Percentiles rank a stretch among this genome's conserved stretches.
These are phyloP conservation scores for Ettlia oleoabundans DNA, from an alignment of 139 green algal species.

Conservation along the genomic window DNA sequence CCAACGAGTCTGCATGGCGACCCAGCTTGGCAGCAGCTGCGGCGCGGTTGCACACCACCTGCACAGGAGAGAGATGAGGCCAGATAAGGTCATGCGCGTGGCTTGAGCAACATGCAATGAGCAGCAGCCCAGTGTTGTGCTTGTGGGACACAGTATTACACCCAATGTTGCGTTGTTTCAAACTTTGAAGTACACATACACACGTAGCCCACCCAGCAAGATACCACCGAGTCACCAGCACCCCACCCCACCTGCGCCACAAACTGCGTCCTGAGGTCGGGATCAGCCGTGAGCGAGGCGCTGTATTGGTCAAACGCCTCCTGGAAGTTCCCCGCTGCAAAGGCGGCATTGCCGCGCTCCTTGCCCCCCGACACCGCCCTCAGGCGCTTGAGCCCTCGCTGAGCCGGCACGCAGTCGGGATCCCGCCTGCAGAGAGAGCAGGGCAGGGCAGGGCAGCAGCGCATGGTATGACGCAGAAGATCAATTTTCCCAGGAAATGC, in stretches of 20 bases:
- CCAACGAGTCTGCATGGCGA: constrained; percentile 36
- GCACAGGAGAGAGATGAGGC: background rate
- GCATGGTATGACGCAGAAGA: no score
- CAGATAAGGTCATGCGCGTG: background rate
- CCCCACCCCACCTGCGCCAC: constrained; percentile 40
- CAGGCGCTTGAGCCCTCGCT: constrained; percentile 47
- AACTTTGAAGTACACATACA: no score
- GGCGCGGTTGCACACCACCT: constrained; percentile 34
- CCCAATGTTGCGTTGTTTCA: no score
- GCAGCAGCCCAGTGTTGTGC: no score
- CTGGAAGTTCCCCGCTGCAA: constrained; percentile 36
- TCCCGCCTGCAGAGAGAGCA: constrained; percentile 20
- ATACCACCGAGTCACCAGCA: background rate
- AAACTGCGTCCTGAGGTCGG: constrained; percentile 40
- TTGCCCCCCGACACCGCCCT: constrained; percentile 42
- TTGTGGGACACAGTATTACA: no score
- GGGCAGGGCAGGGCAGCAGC: background rate
- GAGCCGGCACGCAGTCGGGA: constrained; percentile 38
- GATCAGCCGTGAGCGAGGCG: constrained; percentile 40
- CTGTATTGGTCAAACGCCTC: constrained; percentile 55
- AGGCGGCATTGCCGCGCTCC: constrained; percentile 54
- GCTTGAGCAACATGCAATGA: background rate
- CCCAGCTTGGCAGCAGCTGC: constrained; percentile 45
- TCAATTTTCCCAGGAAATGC: no score
- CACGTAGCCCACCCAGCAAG: no score